Conservation (phyloP, 306 rosid species). For the Alnus glutinosa region DNA sequence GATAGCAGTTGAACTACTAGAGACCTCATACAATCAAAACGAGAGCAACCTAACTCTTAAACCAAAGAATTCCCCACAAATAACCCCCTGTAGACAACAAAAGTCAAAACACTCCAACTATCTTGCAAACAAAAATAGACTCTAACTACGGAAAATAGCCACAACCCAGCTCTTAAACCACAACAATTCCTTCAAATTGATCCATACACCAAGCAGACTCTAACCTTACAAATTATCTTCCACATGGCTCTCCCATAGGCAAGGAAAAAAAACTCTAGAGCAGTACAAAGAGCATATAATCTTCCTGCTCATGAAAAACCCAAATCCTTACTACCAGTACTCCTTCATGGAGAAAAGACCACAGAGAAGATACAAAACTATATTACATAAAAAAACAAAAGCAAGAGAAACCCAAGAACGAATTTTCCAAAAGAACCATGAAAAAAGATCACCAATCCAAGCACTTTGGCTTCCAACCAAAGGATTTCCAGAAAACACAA, state of each 20-base stretch:
- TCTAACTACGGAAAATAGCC: constrained; percentile 10
- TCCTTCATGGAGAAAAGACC: neutral
- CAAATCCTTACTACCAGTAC: neutral
- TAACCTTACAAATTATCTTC: constrained; percentile 20
- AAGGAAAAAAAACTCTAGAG: neutral
- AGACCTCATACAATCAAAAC: neutral
- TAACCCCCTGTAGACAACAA: neutral
- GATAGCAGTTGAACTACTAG: neutral
- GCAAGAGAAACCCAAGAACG: neutral
- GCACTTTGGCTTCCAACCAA: neutral
- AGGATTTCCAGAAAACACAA: neutral
- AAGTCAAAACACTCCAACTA: neutral
- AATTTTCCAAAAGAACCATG: neutral
- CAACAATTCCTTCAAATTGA: constrained; percentile 10
- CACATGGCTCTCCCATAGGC: constrained; percentile 2
- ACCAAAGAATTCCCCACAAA: neutral
- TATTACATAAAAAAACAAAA: neutral
- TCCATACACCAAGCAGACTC: constrained; percentile 21
- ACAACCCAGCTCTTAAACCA: constrained; percentile 19
- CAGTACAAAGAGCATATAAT: neutral
- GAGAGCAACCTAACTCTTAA: neutral
- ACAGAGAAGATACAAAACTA: neutral
- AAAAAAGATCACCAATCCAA: constrained; percentile 16
- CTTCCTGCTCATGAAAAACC: constrained; percentile 6
- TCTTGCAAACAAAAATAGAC: neutral